Base-by-base conservation (phyloP, 2,329 filamentous ascomycete species). In the Hirsutella thompsonii region DNA sequence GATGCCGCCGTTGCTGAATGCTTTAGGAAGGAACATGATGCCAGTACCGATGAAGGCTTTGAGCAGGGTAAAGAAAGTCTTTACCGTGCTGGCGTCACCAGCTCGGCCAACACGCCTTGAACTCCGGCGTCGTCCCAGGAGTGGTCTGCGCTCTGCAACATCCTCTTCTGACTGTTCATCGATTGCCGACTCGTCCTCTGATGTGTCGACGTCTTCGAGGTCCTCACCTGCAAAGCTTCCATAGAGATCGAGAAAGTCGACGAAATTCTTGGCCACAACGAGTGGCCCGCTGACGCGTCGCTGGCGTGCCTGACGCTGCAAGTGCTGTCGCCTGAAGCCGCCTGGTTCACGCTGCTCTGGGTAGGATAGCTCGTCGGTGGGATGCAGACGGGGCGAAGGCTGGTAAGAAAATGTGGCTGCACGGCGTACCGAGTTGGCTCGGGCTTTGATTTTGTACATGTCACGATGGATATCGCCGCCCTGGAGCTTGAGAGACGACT, bases 31-130 rank as follows among this genome's bases (percentile, higher is more conserved):
- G 53, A 88, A 88, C 77, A 88, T 85, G 56, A 88, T 87, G 45
- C 83, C 83, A 0, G 83, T 88, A 37, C 83, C 83, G 41, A 88
- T 74, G 51, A 88, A 88, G 1, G 83, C 82, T 57, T 88, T 88
- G 39, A 88, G 64, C 9, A 87, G 66, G 0, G 82, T 88, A 57
- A 87, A 86, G 60, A 88, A 88, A 0, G 83, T 80, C 62, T 84
- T 83, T 32, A 72, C 61, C n/a, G 74, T 80, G 40, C 73, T 72
- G 2, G 83, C 80, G 51, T 83, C 78, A 18, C 79, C 80, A 29
- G 72, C 64, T 35, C 55, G 53, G 10, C 48, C 45, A 58, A 65
- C 36, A 38, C 54, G 50, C 19, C 69, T 61, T 2, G 74, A 69
- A 49, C 66, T 75, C 53, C 65, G 71, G 13, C 73, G 67, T 23